Evolutionary conservation across 2,329 filamentous ascomycete species (phyloP).

Genomic region (Cladosporium cucumerinum): DNA sequence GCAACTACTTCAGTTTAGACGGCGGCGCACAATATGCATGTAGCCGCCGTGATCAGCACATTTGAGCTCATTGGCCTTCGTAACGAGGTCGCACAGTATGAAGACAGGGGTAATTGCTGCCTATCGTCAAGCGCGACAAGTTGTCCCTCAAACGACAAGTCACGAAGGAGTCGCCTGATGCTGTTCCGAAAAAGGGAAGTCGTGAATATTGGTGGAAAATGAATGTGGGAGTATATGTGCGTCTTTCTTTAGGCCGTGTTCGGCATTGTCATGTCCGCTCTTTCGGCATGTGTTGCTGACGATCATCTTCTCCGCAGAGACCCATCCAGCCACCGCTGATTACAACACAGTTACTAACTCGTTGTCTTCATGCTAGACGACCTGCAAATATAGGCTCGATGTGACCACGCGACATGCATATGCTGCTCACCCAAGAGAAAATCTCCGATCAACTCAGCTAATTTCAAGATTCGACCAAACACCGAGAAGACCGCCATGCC

Average conservation of each 20-base stretch:
- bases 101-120: not conserved
- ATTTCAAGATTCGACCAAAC: not conserved
- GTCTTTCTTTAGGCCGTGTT: too few species aligned
- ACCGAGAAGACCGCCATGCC: not conserved
- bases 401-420: not conserved
- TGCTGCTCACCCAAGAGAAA: not conserved
- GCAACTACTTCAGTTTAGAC: not conserved
- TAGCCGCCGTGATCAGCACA: not conserved
- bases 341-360: not conserved
- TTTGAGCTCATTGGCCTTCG: not conserved
- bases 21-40: not conserved
- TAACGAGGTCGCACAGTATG: constrained; percentile 1
- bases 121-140: not conserved
- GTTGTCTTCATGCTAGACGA: not conserved
- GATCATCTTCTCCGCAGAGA: not conserved
- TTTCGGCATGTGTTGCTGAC: too few species aligned
- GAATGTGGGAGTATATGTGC: too few species aligned
- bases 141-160: not conserved
- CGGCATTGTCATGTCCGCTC: not conserved
- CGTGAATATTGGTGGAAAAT: not conserved
- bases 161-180: not conserved
- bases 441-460: not conserved
- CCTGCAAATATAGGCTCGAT: not conserved
- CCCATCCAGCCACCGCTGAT: not conserved
- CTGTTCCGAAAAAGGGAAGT: not conserved